Evolutionary conservation across 2,329 filamentous ascomycete species (phyloP), one percentile per base, ranked within the genome.

Genomic region (Byssochlamys sp.): DNA sequence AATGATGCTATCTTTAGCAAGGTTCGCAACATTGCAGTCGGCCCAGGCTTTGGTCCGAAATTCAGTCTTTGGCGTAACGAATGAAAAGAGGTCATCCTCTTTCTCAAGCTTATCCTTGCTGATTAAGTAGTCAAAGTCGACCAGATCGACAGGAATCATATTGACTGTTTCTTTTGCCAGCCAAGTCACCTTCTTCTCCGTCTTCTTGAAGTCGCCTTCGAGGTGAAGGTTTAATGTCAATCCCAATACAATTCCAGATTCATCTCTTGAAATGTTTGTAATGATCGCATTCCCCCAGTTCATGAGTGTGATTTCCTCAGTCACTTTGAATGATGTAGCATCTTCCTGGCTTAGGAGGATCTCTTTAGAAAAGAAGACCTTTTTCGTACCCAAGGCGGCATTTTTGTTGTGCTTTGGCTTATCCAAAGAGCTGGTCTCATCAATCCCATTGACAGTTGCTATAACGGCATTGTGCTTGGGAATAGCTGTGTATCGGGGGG

Each of bases 161-260:
- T 85, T 81, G 74, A 90, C 86, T 52, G 83, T 82, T 62, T 87
- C 81, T 0, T 80, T 80, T 2, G 88, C 86, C 28, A 95, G 79
- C 91, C 90, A 95, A 0, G 90, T 95, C 31, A 95, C 83, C 79
- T 95, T 95, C 82, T 95, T 95, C 67, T 88, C 84, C 0, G 90
- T 95, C 64, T 87, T 84, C 78, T 92, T 92, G 73, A 95, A 88
- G 71, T 95, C 90, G 54, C 90, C 90, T 66, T 87, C 84, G 54
- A 95, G 82, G 71, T 95, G 86, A 14, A 95, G 82, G 74, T 94
- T 88, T 58, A 91, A 78, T 55, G 86, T 85, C 52, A 94, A 78
- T 24, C 60, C 59, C n/a, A 62, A 57, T 11, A 61, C 52, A 39
- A 63, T 61, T 33, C 63, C 55, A 50, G 58, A 35, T 27, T 56